Base-by-base conservation (phyloP, 805 yeast genomes). In the Candida ovalis region DNA sequence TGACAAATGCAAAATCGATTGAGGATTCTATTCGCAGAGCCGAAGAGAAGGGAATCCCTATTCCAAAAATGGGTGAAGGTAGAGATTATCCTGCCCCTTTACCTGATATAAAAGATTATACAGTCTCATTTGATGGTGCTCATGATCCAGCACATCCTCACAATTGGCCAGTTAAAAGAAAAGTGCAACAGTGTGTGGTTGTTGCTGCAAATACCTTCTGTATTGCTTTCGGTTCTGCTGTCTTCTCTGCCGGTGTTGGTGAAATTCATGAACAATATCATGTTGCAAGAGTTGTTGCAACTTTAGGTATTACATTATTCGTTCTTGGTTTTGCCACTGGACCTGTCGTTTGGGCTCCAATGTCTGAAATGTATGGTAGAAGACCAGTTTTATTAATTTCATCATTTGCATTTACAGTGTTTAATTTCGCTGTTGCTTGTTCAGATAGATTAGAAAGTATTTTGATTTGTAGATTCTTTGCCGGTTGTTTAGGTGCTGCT, bases 241-340 rank as follows among this genome's bases (percentile, higher is more conserved):
- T 88, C 61, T 88, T 83, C 60, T 80, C 96, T 1, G 74, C 84
- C 25, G 86, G 84, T 3, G 71, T 80, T 10, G 59, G 66, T 0
- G 75, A 66, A 19, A 59, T 89, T 28, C 64, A 76, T 53, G 69
- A 55, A 43, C 67, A 74, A 36, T 91, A 66, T 66, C 78, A 78
- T 49, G 81, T 91, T 42, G 84, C 86, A 38, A 52, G 60, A 6
- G 86, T 81, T 10, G 91, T 82, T n/a, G 84, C 86, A 13, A 77
- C 87, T 21, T 73, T 92, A 42, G 86, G 88, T 48, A 76, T 89
- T 9, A 82, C 97, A 0, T 72, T 90, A 23, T 91, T 80, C 59
- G 97, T 91, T n/a, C 66, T 89, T 38, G 98, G 97, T 10, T 92
- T 90, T 68, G 97, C 97, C 1, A 77, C 88, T 0, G 97, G 97